A percentile compares a stretch with the other conserved stretches of the same genome.
Conservation (phyloP, 1,139 yeast genomes). For the Geotrichum siamense region DNA sequence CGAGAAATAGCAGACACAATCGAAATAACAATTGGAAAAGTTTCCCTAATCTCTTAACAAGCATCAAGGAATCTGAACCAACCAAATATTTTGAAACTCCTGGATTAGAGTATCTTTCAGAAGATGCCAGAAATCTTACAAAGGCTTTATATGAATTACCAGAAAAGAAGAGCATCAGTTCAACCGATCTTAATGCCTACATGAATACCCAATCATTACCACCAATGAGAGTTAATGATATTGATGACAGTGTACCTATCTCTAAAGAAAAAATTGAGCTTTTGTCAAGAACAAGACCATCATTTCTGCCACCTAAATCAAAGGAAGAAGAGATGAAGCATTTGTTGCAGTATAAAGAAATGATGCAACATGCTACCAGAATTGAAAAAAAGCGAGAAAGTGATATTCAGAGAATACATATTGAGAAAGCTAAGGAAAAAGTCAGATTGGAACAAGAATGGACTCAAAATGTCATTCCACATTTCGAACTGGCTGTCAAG, state of each 20-base stretch:
- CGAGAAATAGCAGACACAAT: constrained; percentile 2
- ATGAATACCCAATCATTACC: constrained; percentile 6
- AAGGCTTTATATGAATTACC: constrained; percentile 33
- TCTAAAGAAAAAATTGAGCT: constrained; percentile 29
- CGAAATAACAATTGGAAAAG: not conserved
- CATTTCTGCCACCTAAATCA: constrained; percentile 62
- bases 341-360: constrained; percentile 45
- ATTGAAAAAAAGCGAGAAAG: constrained; percentile 25
- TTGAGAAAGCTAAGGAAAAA: constrained; percentile 29
- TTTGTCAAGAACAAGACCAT: constrained; percentile 51
- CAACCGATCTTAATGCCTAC: not conserved
- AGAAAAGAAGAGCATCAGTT: constrained; percentile 6
- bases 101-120: constrained; percentile 29
- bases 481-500: constrained; percentile 33
- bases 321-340: constrained; percentile 49
- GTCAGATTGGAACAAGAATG: constrained; percentile 37
- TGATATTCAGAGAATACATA: constrained; percentile 29
- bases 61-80: constrained; percentile 26
- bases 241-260: constrained; percentile 21
- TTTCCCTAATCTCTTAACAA: constrained; percentile 7
- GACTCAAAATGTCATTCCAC: constrained; percentile 40
- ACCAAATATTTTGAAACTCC: constrained; percentile 18
- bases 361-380: constrained; percentile 43
- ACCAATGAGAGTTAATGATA: constrained; percentile 15
- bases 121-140: constrained; percentile 47